phyloP scores from a whole-genome alignment of 192 early-diverging fungal genomes.

The Nowakowskiella sp. region DNA sequence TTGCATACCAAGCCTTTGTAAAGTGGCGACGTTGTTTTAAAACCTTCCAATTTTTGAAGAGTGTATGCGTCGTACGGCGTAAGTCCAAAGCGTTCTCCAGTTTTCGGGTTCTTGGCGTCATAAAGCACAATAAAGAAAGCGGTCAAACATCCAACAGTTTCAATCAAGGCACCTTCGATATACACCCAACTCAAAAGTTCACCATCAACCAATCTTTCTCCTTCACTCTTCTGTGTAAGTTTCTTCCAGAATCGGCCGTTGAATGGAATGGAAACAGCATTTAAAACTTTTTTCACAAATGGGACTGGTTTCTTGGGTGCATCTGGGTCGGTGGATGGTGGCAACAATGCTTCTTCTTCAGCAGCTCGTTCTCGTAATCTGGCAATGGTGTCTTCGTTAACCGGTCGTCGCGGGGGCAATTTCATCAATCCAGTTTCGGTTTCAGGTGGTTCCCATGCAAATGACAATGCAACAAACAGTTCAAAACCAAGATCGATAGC shows the following conservation, averaged over 20 bases:
- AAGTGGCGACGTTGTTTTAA: too few species aligned
- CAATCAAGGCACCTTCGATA: conserved; percentile 75
- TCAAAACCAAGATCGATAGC: conserved; percentile 94
- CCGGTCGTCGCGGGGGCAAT: conserved; percentile 81
- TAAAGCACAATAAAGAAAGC: conserved; percentile 78
- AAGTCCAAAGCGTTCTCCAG: not conserved
- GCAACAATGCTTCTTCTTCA: conserved; percentile 12
- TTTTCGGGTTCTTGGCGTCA: conserved; percentile 33
- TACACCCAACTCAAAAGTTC: conserved; percentile 77
- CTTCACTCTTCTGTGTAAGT: conserved; percentile 58
- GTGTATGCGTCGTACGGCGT: not conserved
- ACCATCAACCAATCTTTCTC: conserved; percentile 80
- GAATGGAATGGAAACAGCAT: too few species aligned
- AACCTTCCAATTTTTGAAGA: too few species aligned
- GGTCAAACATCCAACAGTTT: conserved; percentile 58
- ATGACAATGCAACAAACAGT: conserved; percentile 72
- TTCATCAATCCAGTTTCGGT: conserved; percentile 70
- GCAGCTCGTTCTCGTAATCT: conserved; percentile 39
- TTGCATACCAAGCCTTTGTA: too few species aligned
- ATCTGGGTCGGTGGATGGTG: not conserved
- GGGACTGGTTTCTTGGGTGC: too few species aligned
- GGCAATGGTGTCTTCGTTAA: conserved; percentile 68
- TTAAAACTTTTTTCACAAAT: too few species aligned
- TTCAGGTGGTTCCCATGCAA: conserved; percentile 90
- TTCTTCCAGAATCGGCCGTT: conserved; percentile 27